Evolutionary conservation across 176 grass and related monocot species (phyloP).

Genomic region (Thalia dealbata): DNA sequence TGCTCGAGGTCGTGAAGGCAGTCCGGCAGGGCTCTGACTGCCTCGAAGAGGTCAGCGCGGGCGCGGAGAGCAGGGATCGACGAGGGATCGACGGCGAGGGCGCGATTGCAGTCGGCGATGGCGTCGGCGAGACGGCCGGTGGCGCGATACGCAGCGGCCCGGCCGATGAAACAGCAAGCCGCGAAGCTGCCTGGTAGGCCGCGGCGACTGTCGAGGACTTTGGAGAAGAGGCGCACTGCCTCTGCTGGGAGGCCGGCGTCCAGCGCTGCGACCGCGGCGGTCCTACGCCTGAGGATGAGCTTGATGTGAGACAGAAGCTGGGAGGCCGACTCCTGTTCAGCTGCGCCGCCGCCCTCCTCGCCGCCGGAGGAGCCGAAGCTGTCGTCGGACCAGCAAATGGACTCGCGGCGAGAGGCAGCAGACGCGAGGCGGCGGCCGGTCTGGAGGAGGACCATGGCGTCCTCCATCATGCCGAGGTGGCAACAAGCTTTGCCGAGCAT

Average conservation of each 20-base stretch:
- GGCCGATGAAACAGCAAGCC: slow-evolving; percentile 73
- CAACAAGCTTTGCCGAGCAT: slow-evolving; percentile 78
- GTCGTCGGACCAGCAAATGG: slow-evolving; percentile 75
- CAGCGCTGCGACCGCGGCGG: slow-evolving; percentile 68
- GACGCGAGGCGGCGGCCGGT: slow-evolving; percentile 72
- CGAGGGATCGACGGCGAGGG: slow-evolving; percentile 66
- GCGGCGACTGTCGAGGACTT: slow-evolving; percentile 69
- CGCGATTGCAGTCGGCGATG: slow-evolving; percentile 81
- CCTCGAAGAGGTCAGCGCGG: slow-evolving; percentile 65
- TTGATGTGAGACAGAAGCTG: slow-evolving; percentile 73
- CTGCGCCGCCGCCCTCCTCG: slow-evolving; percentile 12
- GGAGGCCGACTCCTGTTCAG: slow-evolving; percentile 52
- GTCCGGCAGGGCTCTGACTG: slow-evolving; percentile 50
- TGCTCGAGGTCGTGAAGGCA: slow-evolving; percentile 88
- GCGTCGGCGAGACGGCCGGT: slow-evolving; percentile 53
- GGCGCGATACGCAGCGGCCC: slow-evolving; percentile 48
- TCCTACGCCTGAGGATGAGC: slow-evolving; percentile 70
- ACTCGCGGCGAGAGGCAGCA: slow-evolving; percentile 80
- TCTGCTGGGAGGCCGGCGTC: slow-evolving; percentile 68
- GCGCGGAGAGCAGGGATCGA: slow-evolving; percentile 83
- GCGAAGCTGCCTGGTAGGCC: slow-evolving; percentile 63
- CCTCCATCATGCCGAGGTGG: slow-evolving; percentile 85
- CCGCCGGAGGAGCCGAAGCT: slow-evolving; percentile 48
- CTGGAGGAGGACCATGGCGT: slow-evolving; percentile 84
- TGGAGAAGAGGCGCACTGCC: slow-evolving; percentile 72